phyloP scores from a whole-genome alignment of 306 rosid genomes.

The Mimosa pudica region DNA sequence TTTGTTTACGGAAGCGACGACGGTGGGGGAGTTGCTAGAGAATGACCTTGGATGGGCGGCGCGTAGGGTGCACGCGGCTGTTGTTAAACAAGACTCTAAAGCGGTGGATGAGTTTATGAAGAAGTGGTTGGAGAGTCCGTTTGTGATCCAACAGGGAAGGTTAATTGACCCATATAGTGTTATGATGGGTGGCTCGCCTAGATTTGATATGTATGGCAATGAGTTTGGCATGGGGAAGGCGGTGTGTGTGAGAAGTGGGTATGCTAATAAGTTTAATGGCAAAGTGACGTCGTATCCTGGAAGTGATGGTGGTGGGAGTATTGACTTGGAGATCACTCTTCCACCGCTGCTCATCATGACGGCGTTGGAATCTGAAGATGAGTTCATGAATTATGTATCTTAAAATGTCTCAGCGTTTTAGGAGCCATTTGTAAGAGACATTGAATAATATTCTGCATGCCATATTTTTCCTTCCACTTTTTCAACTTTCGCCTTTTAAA shows the following conservation, averaged over 20 bases:
- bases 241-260: background rate
- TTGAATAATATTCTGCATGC: too few relatives aligned
- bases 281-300: background rate
- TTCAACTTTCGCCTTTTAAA: too few relatives aligned
- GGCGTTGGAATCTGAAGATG: constrained; percentile 49
- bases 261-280: background rate
- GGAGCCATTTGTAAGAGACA: too few relatives aligned
- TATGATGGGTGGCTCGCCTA: constrained; percentile 57
- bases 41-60: constrained; percentile 63
- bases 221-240: background rate
- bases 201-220: background rate
- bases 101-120: background rate
- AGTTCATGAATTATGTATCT: constrained; percentile 40
- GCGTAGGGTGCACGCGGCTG: constrained; percentile 51
- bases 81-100: constrained; percentile 33
- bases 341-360: constrained; percentile 41
- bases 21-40: constrained; percentile 42
- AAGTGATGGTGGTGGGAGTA: background rate
- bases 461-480: too few relatives aligned
- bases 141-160: background rate
- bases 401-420: background rate
- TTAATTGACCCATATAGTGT: constrained; percentile 31
- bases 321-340: constrained; percentile 55
- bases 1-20: background rate
- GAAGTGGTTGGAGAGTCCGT: constrained; percentile 46